A percentile compares a stretch with the other conserved stretches of the same genome.
phyloP scores from a whole-genome alignment of 2,329 filamentous ascomycete species.

The Penicillium verrucosum region DNA sequence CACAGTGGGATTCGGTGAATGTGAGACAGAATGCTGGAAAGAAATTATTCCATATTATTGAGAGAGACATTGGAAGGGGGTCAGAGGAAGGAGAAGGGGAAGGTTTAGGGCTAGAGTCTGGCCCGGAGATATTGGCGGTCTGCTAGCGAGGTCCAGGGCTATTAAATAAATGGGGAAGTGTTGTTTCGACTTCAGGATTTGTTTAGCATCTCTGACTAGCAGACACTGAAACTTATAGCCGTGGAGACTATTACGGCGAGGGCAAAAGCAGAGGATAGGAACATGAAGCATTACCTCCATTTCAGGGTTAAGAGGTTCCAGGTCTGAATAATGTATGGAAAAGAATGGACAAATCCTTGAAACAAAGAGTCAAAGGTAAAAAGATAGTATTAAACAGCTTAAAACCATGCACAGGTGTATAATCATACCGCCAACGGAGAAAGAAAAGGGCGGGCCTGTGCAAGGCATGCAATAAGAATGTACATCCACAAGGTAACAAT shows the following conservation, averaged over 20 bases:
- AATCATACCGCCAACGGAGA: conserved; percentile 11
- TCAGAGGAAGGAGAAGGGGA: not conserved
- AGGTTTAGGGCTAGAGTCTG: not conserved
- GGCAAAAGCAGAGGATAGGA: not conserved
- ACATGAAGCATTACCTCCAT: not conserved
- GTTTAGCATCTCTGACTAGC: not conserved
- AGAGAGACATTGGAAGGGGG: not conserved
- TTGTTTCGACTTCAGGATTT: not conserved
- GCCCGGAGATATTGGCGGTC: not conserved
- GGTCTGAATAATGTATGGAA: not conserved
- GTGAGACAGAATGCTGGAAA: not conserved
- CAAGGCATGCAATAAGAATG: conserved; percentile 22
- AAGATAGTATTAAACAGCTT: conserved; percentile 28
- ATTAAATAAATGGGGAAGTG: not conserved
- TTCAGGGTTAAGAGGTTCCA: not conserved
- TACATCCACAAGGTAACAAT: conserved; percentile 26
- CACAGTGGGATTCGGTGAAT: not conserved
- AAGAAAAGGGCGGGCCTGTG: conserved; percentile 19
- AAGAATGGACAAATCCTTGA: conserved; percentile 3
- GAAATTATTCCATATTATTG: conserved; percentile 6
- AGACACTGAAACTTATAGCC: not conserved
- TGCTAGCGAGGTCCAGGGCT: not conserved
- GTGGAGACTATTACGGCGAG: not conserved
- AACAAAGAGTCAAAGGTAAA: conserved; percentile 7
- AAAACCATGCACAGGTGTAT: conserved; percentile 17